phyloP scores from a whole-genome alignment of 2,329 filamentous ascomycete species.

The Fusarium citri region DNA sequence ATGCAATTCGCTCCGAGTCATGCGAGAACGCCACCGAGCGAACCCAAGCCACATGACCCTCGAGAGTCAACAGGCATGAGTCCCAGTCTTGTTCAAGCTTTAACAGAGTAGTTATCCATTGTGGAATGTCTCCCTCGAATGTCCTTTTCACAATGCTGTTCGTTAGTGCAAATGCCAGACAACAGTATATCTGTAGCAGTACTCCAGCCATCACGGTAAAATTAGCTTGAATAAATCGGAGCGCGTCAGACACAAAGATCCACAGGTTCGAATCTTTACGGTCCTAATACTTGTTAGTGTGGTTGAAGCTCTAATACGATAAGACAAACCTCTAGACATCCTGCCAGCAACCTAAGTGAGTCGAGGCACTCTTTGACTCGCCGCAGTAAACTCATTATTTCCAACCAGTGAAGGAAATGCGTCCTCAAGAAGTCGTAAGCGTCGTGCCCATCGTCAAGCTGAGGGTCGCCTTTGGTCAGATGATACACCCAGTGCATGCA shows the following conservation, averaged over 20 bases:
- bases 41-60: background rate
- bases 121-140: background rate
- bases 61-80: background rate
- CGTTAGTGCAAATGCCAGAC: background rate
- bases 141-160: background rate
- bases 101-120: background rate
- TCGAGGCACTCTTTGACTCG: background rate
- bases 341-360: background rate
- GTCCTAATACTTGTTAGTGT: rapidly evolving
- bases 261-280: background rate
- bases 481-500: background rate
- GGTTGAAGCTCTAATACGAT: rapidly evolving
- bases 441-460: rapidly evolving
- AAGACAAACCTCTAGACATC: background rate
- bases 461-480: background rate
- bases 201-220: background rate
- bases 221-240: background rate
- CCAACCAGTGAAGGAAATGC: background rate
- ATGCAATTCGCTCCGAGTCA: background rate
- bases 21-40: background rate
- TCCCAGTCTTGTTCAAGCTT: background rate
- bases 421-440: background rate
- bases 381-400: background rate
- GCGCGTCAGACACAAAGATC: background rate
- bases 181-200: background rate